Conservation (phyloP, 768 basidiomycete genomes). For the Hemileccinum rubropunctum region DNA sequence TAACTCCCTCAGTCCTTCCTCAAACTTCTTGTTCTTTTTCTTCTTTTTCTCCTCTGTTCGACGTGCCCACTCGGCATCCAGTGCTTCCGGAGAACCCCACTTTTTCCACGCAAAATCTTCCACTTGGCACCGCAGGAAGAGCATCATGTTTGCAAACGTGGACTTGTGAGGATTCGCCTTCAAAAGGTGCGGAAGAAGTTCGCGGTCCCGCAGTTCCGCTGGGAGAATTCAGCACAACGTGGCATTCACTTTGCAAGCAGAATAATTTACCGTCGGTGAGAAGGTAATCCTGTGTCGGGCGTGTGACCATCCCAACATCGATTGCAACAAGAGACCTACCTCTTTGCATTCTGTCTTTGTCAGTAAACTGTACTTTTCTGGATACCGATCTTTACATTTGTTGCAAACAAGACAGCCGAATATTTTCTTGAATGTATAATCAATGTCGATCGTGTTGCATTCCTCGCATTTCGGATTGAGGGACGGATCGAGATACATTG, state of each 20-base stretch:
- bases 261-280: conserved; percentile 77
- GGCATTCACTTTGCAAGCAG: not conserved
- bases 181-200: conserved; percentile 87
- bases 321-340: conserved; percentile 40
- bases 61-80: conserved; percentile 85
- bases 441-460: conserved; percentile 87
- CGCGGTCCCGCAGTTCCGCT: conserved; percentile 93
- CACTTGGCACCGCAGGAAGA: conserved; percentile 89
- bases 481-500: conserved; percentile 69
- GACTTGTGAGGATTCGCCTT: conserved; percentile 95
- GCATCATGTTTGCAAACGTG: conserved; percentile 99
- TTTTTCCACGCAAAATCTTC: conserved; percentile 98
- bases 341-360: conserved; percentile 99
- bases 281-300: conserved; percentile 73
- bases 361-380: conserved; percentile 90
- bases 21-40: conserved; percentile 93
- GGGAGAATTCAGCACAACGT: conserved; percentile 1
- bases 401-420: conserved; percentile 88
- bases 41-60: conserved; percentile 80
- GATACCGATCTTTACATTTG: conserved; percentile 82
- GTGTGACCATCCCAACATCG: conserved; percentile 1
- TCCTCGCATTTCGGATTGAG: conserved; percentile 83
- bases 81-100: conserved; percentile 91
- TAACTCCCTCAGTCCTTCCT: conserved; percentile 81
- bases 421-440: conserved; percentile 74